Percentiles rank a stretch among this genome's conserved stretches.
phyloP scores from a whole-genome alignment of 176 grass and related monocot genomes.

The Triticum dicoccoides region DNA sequence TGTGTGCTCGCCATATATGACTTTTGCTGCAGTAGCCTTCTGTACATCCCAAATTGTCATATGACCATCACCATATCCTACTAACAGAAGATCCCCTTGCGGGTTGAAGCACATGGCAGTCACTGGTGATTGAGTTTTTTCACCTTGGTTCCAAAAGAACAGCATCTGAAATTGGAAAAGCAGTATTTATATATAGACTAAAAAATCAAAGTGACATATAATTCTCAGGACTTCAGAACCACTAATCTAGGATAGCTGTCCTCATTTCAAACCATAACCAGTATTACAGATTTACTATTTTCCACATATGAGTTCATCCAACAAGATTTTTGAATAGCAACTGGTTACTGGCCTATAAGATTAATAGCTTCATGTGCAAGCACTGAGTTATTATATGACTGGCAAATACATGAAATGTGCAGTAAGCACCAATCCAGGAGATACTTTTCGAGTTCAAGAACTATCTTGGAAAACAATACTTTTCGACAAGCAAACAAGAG shows the following conservation, averaged over 20 bases:
- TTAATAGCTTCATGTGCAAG: constrained; percentile 2
- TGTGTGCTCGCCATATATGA: constrained; percentile 75
- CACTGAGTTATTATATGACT: background rate
- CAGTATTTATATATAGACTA: constrained; percentile 3
- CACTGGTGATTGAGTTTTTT: constrained; percentile 69
- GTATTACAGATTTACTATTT: background rate
- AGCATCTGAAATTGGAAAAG: constrained; percentile 65
- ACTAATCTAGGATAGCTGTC: background rate
- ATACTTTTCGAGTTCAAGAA: background rate
- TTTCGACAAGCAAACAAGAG: constrained; percentile 17
- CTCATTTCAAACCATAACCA: background rate
- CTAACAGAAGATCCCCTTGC: constrained; percentile 87
- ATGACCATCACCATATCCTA: constrained; percentile 93
- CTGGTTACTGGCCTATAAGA: background rate
- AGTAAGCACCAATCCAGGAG: background rate
- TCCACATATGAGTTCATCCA: background rate
- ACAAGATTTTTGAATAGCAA: constrained; percentile 5
- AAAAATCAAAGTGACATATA: constrained; percentile 22
- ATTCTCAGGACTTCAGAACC: background rate
- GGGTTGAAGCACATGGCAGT: constrained; percentile 98
- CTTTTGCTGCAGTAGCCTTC: constrained; percentile 73
- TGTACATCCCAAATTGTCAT: constrained; percentile 93
- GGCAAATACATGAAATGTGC: background rate
- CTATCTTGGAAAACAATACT: background rate
- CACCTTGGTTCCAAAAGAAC: constrained; percentile 85